Percentiles rank a stretch among this genome's conserved stretches.
Evolutionary conservation across 495 filamentous ascomycete species (phyloP).

Genomic region (Xylaria telfairii): DNA sequence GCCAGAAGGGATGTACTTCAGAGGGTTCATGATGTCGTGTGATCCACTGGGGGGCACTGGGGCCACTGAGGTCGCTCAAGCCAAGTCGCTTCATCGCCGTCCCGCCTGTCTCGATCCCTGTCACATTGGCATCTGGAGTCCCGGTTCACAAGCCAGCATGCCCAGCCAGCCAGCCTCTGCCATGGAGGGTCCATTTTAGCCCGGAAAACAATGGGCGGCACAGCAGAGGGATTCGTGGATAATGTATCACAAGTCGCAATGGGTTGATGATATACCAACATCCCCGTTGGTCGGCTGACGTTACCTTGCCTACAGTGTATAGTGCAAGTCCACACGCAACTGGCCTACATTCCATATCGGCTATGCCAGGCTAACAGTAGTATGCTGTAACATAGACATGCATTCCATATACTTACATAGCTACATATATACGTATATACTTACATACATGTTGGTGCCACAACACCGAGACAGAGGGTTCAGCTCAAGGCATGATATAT

Average conservation of each 20-base stretch:
- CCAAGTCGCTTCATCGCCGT: background rate
- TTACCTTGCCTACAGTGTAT: conserved; percentile 16
- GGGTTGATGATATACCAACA: conserved; percentile 7
- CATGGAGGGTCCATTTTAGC: conserved; percentile 17
- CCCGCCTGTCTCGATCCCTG: conserved; percentile 6
- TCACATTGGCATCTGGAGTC: conserved; percentile 9
- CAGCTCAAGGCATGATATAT: conserved; percentile 17
- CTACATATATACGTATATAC: background rate
- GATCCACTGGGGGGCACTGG: background rate
- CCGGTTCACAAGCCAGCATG: background rate
- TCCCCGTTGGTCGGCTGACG: conserved; percentile 19
- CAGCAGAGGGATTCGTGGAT: conserved; percentile 24
- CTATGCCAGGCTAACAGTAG: background rate
- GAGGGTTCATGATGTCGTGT: conserved; percentile 10
- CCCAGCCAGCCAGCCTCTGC: background rate
- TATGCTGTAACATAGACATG: no score
- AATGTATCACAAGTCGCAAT: conserved; percentile 10
- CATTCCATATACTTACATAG: no score
- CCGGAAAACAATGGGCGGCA: conserved; percentile 16
- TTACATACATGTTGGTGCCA: conserved; percentile 1
- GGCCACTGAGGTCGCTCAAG: conserved; percentile 11
- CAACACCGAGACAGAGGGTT: conserved; percentile 13
- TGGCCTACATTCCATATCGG: background rate
- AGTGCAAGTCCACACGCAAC: background rate
- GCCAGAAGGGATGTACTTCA: background rate